Conservation (phyloP, 345 rosid genomes). For the Adansonia digitata region DNA sequence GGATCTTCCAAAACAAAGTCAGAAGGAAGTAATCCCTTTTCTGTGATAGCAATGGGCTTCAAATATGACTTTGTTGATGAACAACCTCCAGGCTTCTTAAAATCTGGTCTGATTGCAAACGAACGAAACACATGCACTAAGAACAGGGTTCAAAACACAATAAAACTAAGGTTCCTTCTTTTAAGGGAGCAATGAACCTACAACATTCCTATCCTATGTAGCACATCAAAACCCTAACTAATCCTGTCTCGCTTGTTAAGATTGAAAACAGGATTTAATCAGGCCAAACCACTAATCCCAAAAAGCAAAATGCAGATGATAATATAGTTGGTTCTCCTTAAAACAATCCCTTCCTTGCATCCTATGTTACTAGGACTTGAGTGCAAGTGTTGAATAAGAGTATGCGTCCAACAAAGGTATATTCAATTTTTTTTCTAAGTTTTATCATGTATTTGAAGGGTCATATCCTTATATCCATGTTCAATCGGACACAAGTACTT, state of each 20-base stretch:
- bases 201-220: not conserved
- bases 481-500: too few species aligned
- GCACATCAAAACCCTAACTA: not conserved
- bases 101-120: slow-evolving; percentile 82
- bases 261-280: not conserved
- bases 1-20: slow-evolving; percentile 82
- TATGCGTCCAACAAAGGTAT: too few species aligned
- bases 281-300: not conserved
- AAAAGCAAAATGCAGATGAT: not conserved
- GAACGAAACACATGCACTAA: not conserved
- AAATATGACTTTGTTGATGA: slow-evolving; percentile 43
- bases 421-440: too few species aligned
- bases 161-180: not conserved
- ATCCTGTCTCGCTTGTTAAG: not conserved
- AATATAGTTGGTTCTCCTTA: not conserved
- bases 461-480: too few species aligned
- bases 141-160: not conserved
- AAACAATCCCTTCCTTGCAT: not conserved
- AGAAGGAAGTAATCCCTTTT: slow-evolving; percentile 57
- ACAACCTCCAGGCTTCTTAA: slow-evolving; percentile 38
- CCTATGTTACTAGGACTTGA: too few species aligned
- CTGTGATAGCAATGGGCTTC: slow-evolving; percentile 64
- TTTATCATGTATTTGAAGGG: too few species aligned
- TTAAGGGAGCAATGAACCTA: not conserved
- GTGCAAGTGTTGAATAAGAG: too few species aligned